Conservation (phyloP, 2,329 filamentous ascomycete species). For the Pestalotiopsis sp. region DNA sequence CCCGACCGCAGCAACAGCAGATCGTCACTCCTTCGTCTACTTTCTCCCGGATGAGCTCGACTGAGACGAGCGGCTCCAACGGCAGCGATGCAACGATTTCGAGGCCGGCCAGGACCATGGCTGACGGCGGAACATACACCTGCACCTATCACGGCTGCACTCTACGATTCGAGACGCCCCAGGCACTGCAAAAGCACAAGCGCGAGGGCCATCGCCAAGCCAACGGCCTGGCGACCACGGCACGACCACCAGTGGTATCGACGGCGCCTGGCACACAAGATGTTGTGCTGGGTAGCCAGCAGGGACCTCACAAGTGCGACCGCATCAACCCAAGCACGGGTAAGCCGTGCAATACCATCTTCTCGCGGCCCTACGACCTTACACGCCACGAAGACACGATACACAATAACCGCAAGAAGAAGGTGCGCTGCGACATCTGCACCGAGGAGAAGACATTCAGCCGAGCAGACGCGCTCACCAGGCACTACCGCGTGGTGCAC, state of each 20-base stretch:
- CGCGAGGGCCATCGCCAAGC: conserved; percentile 85
- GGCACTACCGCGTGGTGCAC: conserved; percentile 93
- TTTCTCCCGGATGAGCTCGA: conserved; percentile 42
- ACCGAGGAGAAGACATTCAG: conserved; percentile 98
- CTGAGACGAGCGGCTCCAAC: conserved; percentile 38
- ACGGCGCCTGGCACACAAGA: conserved; percentile 45
- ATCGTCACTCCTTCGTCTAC: conserved; percentile 41
- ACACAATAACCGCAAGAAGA: conserved; percentile 91
- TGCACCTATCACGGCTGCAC: conserved; percentile 94
- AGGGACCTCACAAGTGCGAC: conserved; percentile 90
- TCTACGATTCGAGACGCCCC: conserved; percentile 83
- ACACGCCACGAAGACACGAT: conserved; percentile 97
- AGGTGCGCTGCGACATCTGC: conserved; percentile 90
- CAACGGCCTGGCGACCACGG: conserved; percentile 51
- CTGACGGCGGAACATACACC: conserved; percentile 88
- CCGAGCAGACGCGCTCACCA: conserved; percentile 88
- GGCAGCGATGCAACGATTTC: conserved; percentile 37
- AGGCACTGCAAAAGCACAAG: conserved; percentile 91
- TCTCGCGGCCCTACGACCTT: conserved; percentile 94
- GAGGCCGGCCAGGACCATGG: conserved; percentile 64
- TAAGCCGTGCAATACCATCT: conserved; percentile 91
- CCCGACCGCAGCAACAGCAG: conserved; percentile 27
- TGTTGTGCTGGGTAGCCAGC: conserved; percentile 76
- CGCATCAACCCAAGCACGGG: conserved; percentile 93
- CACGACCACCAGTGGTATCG: conserved; percentile 20